Evolutionary conservation across 2,329 filamentous ascomycete genomes (phyloP), one percentile per base, ranked within the genome.

Genomic region (Colletotrichum sp.): DNA sequence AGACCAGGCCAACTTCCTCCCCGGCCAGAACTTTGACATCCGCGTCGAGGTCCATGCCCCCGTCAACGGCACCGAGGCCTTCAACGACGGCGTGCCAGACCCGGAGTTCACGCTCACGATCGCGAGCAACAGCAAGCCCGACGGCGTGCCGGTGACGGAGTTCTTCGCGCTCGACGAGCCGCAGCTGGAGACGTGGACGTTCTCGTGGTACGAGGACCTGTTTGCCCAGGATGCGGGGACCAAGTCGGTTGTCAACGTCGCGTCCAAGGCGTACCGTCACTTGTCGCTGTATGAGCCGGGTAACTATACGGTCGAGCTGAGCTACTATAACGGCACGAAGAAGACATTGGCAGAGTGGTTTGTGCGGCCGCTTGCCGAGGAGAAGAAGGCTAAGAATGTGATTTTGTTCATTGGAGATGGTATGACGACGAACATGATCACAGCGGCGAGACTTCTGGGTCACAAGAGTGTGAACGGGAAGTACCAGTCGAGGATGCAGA

Each of bases 381-480:
- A 90, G 82, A 92, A 93, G 83, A 94, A 91, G 85, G 92, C 94
- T 33, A 96, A 96, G 90, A 97, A 97, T 76, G 91, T 97, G 76
- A 90, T 97, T 77, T 87, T 97, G 75, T 97, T 97, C 84, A 94
- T 97, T 76, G 95, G 78, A 61, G 90, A 92, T 76, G 90, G 90
- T 68, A 92, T 92, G 90, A 92, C 90, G 33, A 95, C 93, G 55
- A 94, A 94, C 83, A 94, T 93, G 92, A 84, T 94, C 79, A 93
- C 92, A 33, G 95, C 95, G 36, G 94, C 94, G 66, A 93, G 95
- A 76, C 87, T 97, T 66, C 91, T 97, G 67, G 94, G 89, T 18
- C 95, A 97, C 87, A 93, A 95, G 86, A 93, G 89, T 76, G 89
- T 96, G 87, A 97, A 97, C 79, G 95, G 95, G 76, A 94, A 93